These are phyloP conservation scores for Aspergillus quadricinctus DNA, from an alignment of 2,329 filamentous ascomycete species.

Conservation along the genomic window DNA sequence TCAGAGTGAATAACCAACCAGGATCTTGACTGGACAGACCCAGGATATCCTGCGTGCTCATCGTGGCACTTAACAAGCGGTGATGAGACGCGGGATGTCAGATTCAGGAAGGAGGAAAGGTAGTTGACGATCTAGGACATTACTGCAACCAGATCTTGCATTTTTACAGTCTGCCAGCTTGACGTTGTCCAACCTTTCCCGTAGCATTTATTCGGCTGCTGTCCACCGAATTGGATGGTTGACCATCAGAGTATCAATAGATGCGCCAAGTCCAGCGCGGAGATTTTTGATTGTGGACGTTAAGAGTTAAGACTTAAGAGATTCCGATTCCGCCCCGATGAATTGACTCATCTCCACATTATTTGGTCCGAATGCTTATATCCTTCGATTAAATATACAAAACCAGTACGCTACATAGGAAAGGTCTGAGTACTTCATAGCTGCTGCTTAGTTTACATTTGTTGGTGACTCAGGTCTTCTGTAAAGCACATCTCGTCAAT, in stretches of 20 bases:
- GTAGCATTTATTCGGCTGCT: neutral
- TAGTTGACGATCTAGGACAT: neutral
- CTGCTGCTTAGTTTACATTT: neutral
- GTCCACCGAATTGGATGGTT: neutral
- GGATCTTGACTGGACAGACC: slow-evolving; percentile 27
- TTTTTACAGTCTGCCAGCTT: neutral
- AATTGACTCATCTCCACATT: neutral
- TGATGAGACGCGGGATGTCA: neutral
- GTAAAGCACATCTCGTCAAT: neutral
- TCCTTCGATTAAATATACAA: neutral
- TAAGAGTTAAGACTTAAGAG: too few species aligned
- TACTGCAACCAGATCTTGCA: neutral
- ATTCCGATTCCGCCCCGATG: neutral
- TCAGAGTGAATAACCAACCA: slow-evolving; percentile 17
- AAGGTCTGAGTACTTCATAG: neutral
- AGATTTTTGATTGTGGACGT: neutral
- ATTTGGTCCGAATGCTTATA: neutral
- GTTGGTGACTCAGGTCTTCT: neutral
- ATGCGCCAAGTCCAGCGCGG: neutral
- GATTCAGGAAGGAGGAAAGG: neutral
- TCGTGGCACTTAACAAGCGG: slow-evolving; percentile 9
- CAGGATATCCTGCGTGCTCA: slow-evolving; percentile 27
- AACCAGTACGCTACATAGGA: neutral
- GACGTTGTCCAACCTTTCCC: neutral
- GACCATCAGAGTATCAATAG: neutral